Conservation (phyloP, 2,329 filamentous ascomycete species). For the Sphaerulina vaccinii region DNA sequence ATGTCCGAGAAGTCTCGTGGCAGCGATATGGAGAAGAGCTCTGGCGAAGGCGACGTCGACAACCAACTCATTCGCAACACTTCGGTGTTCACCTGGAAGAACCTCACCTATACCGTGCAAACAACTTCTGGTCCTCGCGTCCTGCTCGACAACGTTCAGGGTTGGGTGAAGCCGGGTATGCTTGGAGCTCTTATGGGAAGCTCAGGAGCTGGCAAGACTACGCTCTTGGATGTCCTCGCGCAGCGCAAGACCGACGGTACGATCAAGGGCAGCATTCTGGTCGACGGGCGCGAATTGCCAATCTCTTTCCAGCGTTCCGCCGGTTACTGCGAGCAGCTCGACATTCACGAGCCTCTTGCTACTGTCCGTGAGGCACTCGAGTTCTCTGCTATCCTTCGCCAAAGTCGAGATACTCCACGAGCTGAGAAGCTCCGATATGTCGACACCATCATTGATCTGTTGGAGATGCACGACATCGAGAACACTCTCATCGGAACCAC, state of each 20-base stretch:
- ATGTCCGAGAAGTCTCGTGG: slow-evolving; percentile 16
- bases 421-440: slow-evolving; percentile 67
- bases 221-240: slow-evolving; percentile 42
- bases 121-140: slow-evolving; percentile 45
- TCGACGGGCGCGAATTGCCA: slow-evolving; percentile 43
- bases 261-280: slow-evolving; percentile 46
- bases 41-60: slow-evolving; percentile 18
- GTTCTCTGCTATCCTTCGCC: slow-evolving; percentile 65
- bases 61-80: slow-evolving; percentile 58
- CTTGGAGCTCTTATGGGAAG: slow-evolving; percentile 80
- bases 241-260: slow-evolving; percentile 48
- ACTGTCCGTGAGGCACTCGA: slow-evolving; percentile 66
- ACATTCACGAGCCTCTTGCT: slow-evolving; percentile 64
- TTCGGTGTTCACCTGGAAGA: slow-evolving; percentile 78
- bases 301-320: slow-evolving; percentile 54
- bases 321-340: slow-evolving; percentile 62
- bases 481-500: slow-evolving; percentile 62
- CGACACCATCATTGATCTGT: slow-evolving; percentile 60
- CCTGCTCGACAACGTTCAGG: slow-evolving; percentile 62
- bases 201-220: slow-evolving; percentile 57
- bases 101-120: slow-evolving; percentile 73
- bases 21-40: slow-evolving; percentile 8
- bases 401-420: slow-evolving; percentile 56
- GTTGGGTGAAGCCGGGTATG: slow-evolving; percentile 73
- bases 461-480: slow-evolving; percentile 67